These are phyloP conservation scores for Lanzia echinophila DNA, from an alignment of 2,329 filamentous ascomycete genomes.

Conservation along the genomic window DNA sequence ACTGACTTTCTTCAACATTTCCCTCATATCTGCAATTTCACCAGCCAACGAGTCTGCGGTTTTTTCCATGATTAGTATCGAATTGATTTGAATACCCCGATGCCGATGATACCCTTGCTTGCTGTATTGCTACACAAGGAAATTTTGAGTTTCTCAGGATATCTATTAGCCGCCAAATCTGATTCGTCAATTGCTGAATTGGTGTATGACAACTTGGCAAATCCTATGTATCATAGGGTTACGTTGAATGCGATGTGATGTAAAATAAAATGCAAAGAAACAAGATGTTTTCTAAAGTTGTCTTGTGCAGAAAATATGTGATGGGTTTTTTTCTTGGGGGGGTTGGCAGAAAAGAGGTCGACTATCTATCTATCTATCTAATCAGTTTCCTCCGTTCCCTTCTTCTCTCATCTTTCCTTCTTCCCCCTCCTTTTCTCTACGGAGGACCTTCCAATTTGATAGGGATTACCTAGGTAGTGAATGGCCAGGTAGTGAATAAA, in stretches of 20 bases:
- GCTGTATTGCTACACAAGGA: too few species aligned
- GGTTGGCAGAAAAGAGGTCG: too few species aligned
- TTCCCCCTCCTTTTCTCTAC: too few species aligned
- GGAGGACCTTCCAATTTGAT: too few species aligned
- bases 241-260: not conserved
- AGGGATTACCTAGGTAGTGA: too few species aligned
- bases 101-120: not conserved
- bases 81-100: not conserved
- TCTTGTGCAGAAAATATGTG: not conserved
- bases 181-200: not conserved
- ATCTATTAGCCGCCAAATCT: too few species aligned
- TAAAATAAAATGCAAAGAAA: not conserved
- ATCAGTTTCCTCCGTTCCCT: too few species aligned
- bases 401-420: too few species aligned
- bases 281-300: not conserved
- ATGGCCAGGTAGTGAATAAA: too few species aligned
- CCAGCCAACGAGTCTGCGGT: not conserved
- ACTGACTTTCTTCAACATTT: slow-evolving; percentile 1
- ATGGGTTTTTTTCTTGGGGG: too few species aligned
- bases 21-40: slow-evolving; percentile 5
- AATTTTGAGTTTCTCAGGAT: too few species aligned
- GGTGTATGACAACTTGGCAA: not conserved
- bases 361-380: too few species aligned
- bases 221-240: not conserved
- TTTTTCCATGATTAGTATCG: not conserved